Evolutionary conservation across 2,329 filamentous ascomycete genomes (phyloP).

Genomic region (Trichoderma aggressivum): DNA sequence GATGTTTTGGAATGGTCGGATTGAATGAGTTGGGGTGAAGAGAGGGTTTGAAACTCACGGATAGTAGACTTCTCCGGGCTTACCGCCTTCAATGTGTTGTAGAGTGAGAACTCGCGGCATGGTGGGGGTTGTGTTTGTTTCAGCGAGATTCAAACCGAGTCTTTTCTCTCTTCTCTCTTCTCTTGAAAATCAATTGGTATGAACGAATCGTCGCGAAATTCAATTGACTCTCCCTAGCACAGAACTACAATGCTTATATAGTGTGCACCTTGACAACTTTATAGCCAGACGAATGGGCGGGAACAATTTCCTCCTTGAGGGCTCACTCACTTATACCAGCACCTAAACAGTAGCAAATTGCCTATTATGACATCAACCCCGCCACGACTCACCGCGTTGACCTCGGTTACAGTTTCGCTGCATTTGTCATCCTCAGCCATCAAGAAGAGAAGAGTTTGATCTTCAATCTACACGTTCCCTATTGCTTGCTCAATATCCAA

Average conservation of each 20-base stretch:
- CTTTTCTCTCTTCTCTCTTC: neutral
- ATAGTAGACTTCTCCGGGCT: slow-evolving; percentile 86
- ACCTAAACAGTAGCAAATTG: neutral
- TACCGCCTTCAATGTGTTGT: slow-evolving; percentile 66
- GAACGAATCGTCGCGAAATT: neutral
- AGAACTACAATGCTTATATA: neutral
- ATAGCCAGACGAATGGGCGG: neutral
- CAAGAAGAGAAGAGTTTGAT: neutral
- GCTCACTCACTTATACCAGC: neutral
- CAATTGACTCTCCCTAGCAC: neutral
- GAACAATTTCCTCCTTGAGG: neutral
- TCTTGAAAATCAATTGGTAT: neutral
- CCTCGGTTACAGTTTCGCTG: neutral
- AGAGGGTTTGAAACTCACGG: slow-evolving; percentile 47
- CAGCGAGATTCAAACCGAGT: neutral
- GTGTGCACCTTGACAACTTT: neutral
- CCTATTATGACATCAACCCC: slow-evolving; percentile 14
- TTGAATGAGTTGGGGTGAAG: too few species aligned
- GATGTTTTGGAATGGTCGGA: neutral
- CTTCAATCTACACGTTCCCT: neutral
- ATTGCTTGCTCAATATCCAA: neutral
- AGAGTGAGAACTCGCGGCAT: slow-evolving; percentile 61
- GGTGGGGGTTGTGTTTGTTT: slow-evolving; percentile 12
- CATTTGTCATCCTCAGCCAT: slow-evolving; percentile 4
- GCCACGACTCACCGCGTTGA: slow-evolving; percentile 1